These are phyloP conservation scores for Comarum palustre DNA, from an alignment of 306 rosid species.

Conservation along the genomic window DNA sequence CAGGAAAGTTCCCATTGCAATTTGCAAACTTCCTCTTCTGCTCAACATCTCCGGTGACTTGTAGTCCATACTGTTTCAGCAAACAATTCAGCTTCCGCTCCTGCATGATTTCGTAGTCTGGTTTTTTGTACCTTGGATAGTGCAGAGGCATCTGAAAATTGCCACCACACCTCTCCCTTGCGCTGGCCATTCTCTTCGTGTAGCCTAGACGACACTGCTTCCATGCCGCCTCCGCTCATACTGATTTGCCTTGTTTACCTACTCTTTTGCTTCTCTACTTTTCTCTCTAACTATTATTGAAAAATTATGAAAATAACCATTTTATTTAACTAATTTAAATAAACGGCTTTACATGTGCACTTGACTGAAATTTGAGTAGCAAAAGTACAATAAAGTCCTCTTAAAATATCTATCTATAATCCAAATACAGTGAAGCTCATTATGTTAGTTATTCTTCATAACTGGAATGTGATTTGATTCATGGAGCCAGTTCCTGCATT, in stretches of 20 bases:
- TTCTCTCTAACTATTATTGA: too few species aligned
- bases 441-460: not conserved
- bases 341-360: too few species aligned
- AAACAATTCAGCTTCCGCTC: conserved; percentile 63
- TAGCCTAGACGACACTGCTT: conserved; percentile 15
- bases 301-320: too few species aligned
- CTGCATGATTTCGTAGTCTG: conserved; percentile 63
- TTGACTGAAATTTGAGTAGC: too few species aligned
- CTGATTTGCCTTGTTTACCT: too few species aligned
- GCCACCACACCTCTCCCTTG: conserved; percentile 6
- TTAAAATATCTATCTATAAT: too few species aligned
- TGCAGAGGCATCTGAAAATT: conserved; percentile 65
- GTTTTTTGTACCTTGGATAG: conserved; percentile 54
- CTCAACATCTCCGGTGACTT: conserved; percentile 41
- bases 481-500: not conserved
- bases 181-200: not conserved
- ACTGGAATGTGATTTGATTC: not conserved
- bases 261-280: not conserved
- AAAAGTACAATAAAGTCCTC: too few species aligned
- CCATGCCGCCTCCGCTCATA: conserved; percentile 24
- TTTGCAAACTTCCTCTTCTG: conserved; percentile 57
- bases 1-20: conserved; percentile 61
- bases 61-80: conserved; percentile 57
- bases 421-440: not conserved
- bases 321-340: too few species aligned